Conservation (phyloP, 2,329 filamentous ascomycete species). For the Alternaria arborescens region DNA sequence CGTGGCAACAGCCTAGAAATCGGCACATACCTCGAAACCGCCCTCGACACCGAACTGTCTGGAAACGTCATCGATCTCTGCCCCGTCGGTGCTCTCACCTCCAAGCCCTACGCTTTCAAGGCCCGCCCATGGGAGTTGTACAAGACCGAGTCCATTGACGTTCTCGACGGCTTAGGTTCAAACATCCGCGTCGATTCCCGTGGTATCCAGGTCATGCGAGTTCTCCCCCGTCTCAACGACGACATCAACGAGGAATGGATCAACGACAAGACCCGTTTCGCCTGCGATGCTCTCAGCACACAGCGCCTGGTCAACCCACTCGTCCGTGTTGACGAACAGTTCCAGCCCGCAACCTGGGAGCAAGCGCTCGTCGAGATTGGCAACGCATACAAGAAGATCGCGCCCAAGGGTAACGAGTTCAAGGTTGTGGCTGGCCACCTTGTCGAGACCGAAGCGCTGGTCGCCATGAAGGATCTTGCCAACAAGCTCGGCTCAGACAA, state of each 20-base stretch:
- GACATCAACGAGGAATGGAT: constrained; percentile 99
- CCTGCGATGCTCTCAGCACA: constrained; percentile 94
- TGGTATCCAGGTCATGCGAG: constrained; percentile 94
- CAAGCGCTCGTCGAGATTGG: constrained; percentile 90
- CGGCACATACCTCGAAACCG: constrained; percentile 94
- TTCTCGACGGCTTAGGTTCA: constrained; percentile 89
- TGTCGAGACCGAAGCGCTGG: constrained; percentile 89
- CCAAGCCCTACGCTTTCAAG: constrained; percentile 97
- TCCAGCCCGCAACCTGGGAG: constrained; percentile 93
- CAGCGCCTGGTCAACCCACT: constrained; percentile 93
- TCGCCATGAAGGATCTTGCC: constrained; percentile 95
- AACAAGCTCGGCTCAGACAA: constrained; percentile 98
- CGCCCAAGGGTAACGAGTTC: constrained; percentile 91
- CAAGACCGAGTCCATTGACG: constrained; percentile 94
- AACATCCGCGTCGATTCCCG: constrained; percentile 94
- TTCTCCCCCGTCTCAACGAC: constrained; percentile 92
- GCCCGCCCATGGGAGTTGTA: constrained; percentile 97
- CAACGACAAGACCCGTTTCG: constrained; percentile 97
- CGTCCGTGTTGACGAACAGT: constrained; percentile 86
- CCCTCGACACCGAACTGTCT: constrained; percentile 92
- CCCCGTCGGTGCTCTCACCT: constrained; percentile 94
- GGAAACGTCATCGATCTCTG: constrained; percentile 98
- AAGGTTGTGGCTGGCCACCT: constrained; percentile 93
- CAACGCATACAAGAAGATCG: constrained; percentile 78
- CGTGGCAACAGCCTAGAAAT: constrained; percentile 98